These are phyloP conservation scores for Penicillium rolfsii DNA, from an alignment of 2,329 filamentous ascomycete genomes.

Conservation along the genomic window DNA sequence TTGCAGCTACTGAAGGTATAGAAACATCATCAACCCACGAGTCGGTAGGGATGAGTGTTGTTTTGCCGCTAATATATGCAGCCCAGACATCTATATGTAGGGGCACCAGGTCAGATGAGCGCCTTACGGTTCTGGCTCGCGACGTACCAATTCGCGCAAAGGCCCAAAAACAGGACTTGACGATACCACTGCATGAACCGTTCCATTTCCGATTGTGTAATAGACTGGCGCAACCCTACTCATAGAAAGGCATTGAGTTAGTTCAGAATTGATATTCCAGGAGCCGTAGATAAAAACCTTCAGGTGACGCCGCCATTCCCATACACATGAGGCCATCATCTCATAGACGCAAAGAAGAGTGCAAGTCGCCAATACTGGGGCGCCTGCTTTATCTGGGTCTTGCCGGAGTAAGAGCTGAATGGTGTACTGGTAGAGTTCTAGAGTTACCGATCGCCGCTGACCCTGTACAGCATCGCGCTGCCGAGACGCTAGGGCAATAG, in stretches of 20 bases:
- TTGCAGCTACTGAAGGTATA: constrained; percentile 11
- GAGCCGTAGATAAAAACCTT: constrained; percentile 6
- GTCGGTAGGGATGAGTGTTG: constrained; percentile 18
- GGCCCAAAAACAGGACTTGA: constrained; percentile 24
- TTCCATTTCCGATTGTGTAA: constrained; percentile 19
- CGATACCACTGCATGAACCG: constrained; percentile 19
- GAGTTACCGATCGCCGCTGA: constrained; percentile 13
- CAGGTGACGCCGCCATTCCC: constrained; percentile 23
- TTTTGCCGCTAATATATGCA: constrained; percentile 18
- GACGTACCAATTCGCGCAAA: constrained; percentile 24
- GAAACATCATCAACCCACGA: constrained; percentile 20
- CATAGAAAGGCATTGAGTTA: too few relatives aligned
- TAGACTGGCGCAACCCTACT: constrained; percentile 15
- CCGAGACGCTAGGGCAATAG: constrained; percentile 19
- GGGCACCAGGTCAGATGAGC: not conserved
- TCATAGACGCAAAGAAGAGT: constrained; percentile 24
- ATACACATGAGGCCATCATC: constrained; percentile 23
- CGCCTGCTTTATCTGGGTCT: constrained; percentile 12
- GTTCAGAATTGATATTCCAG: too few relatives aligned
- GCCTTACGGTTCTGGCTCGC: not conserved
- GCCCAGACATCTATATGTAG: constrained; percentile 18
- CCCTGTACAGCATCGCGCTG: constrained; percentile 13
- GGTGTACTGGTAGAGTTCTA: constrained; percentile 20
- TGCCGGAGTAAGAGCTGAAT: constrained; percentile 20
- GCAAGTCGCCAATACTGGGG: constrained; percentile 18